Conservation (phyloP, 2,329 filamentous ascomycete genomes). For the Pseudogymnoascus sp. region DNA sequence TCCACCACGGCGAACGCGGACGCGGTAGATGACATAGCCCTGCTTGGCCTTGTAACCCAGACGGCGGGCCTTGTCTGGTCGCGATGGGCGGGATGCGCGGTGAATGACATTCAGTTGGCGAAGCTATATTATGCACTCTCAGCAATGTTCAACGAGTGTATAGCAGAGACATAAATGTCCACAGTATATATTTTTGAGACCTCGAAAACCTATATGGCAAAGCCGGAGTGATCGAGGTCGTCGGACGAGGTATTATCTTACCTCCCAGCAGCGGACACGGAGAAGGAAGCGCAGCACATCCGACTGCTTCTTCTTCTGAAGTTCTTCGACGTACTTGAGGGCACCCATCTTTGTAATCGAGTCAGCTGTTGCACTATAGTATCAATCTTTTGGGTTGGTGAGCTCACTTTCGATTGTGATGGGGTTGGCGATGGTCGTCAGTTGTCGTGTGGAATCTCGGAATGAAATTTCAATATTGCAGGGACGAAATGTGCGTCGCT, state of each 20-base stretch:
- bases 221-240: constrained; percentile 28
- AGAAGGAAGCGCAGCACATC: constrained; percentile 99
- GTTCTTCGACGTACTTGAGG: constrained; percentile 99
- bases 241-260: constrained; percentile 48
- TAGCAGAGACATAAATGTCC: constrained; percentile 53
- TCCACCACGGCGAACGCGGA: constrained; percentile 96
- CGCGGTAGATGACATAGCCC: constrained; percentile 99
- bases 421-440: constrained; percentile 10
- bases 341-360: constrained; percentile 72
- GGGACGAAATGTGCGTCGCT: constrained; percentile 8
- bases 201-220: constrained; percentile 3
- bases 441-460: constrained; percentile 11
- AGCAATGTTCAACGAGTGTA: constrained; percentile 99
- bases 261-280: constrained; percentile 99
- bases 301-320: constrained; percentile 99
- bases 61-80: constrained; percentile 99
- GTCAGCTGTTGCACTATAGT: neutral
- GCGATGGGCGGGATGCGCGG: constrained; percentile 94
- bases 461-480: constrained; percentile 10
- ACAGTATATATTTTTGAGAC: constrained; percentile 26
- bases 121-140: constrained; percentile 99
- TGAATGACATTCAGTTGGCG: constrained; percentile 99
- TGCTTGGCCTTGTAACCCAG: constrained; percentile 99
- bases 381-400: neutral
- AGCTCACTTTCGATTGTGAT: constrained; percentile 8